Conservation (phyloP, 2,329 filamentous ascomycete species). For the Shiraia sp. region DNA sequence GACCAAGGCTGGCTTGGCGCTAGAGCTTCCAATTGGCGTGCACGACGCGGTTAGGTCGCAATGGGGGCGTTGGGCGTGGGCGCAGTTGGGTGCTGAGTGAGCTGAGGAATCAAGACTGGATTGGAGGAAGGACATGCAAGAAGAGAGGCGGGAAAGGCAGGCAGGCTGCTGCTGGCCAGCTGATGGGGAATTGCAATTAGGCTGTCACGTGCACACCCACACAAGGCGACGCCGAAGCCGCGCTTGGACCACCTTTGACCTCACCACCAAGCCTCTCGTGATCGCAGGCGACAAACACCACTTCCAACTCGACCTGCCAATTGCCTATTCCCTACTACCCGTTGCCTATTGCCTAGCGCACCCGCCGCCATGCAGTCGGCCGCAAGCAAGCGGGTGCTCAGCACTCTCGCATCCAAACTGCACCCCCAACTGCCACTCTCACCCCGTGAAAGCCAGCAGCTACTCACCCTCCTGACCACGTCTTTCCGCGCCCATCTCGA, state of each 20-base stretch:
- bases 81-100: too few species aligned
- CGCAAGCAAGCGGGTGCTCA: conserved; percentile 42
- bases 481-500: conserved; percentile 68
- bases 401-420: conserved; percentile 57
- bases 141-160: neutral
- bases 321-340: too few species aligned
- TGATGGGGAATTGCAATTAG: neutral
- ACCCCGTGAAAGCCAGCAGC: conserved; percentile 60
- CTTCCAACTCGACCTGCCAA: too few species aligned
- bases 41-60: conserved; percentile 23
- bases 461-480: conserved; percentile 63
- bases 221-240: too few species aligned
- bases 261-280: neutral
- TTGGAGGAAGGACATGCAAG: conserved; percentile 10
- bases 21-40: conserved; percentile 20
- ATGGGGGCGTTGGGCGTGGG: too few species aligned
- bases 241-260: neutral
- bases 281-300: neutral
- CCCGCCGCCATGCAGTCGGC: conserved; percentile 56
- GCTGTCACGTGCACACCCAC: conserved; percentile 7
- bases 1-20: conserved; percentile 39
- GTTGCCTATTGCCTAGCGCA: neutral
- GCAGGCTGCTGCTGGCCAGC: neutral
- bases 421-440: conserved; percentile 58
- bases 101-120: conserved; percentile 3